Evolutionary conservation across 2,329 filamentous ascomycete species (phyloP), one percentile per base, ranked within the genome.

Genomic region (Dactylellina leptospora): DNA sequence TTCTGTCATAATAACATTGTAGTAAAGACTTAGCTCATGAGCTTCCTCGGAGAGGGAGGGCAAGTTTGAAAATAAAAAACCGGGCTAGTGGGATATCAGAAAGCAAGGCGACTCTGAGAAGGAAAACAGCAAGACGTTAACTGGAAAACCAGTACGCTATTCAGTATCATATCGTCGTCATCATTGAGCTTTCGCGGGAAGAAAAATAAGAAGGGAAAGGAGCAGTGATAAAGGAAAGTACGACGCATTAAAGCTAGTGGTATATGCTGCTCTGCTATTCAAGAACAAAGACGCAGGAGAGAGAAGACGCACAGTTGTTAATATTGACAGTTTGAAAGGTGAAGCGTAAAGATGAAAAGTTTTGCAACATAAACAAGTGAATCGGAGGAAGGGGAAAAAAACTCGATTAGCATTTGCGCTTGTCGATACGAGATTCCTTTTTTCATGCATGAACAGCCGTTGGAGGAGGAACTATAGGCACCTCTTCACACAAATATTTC

Each of bases 371-470:
- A 20, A 47, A 45, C 36, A 59, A 22, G 27, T n/a, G 51, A 51
- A 56, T 20, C 4, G 36, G 44, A 42, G 45, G 13, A 33, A 62
- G 38, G 44, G 40, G 36, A 64, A 63, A 63, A 58, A 51, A 22
- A 44, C 42, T 50, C 28, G 11, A 16, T n/a, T 20, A 30, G 20
- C 59, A 42, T 64, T 36, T 58, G n/a, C 13, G 27, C 18, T 42
- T 55, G n/a, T 20, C 22, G 51, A 58, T 58, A 40, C 18, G 13
- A 50, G 25, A 60, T 58, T 68, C 56, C 54, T 53, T 66, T 66
- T 66, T 68, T 66, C 54, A 68, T 68, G 62, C 54, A 68, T 38
- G 55, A 54, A 68, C 62, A 54, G 62, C 62, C 62, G 62, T 68
- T 60, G 60, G 30, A 25, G 47, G 59, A 63, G 53, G 53, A 30